Evolutionary conservation across 805 yeast species (phyloP).

Genomic region (Torulaspora microellipsoides): DNA sequence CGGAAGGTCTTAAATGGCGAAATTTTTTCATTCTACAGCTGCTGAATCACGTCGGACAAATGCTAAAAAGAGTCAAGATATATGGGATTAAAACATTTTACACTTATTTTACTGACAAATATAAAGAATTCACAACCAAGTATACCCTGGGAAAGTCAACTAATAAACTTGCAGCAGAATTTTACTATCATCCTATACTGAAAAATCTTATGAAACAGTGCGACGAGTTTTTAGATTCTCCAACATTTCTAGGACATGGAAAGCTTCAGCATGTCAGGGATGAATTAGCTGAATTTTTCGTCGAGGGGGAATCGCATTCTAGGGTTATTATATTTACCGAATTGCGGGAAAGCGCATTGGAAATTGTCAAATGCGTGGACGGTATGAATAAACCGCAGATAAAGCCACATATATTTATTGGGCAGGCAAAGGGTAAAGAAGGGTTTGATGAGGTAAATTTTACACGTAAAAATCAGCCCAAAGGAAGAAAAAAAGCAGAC

Average conservation of each 20-base stretch:
- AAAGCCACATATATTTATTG: slow-evolving; percentile 84
- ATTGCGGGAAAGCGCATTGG: slow-evolving; percentile 83
- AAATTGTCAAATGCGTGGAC: slow-evolving; percentile 67
- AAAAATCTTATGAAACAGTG: slow-evolving; percentile 42
- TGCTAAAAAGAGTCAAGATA: slow-evolving; percentile 60
- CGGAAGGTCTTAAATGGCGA: slow-evolving; percentile 73
- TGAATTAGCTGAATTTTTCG: slow-evolving; percentile 55
- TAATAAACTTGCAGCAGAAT: slow-evolving; percentile 55
- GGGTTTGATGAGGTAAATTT: slow-evolving; percentile 57
- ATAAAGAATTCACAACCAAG: slow-evolving; percentile 54
- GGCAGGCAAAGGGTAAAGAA: slow-evolving; percentile 77
- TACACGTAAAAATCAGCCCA: slow-evolving; percentile 41
- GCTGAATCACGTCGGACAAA: slow-evolving; percentile 67
- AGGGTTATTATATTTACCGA: slow-evolving; percentile 86
- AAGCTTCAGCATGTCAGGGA: slow-evolving; percentile 59
- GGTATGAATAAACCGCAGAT: slow-evolving; percentile 34
- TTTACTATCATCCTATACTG: slow-evolving; percentile 52
- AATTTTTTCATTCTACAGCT: slow-evolving; percentile 57
- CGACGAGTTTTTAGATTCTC: slow-evolving; percentile 39
- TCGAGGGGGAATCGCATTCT: slow-evolving; percentile 44
- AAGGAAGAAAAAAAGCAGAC: slow-evolving; percentile 41
- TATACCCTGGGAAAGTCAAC: slow-evolving; percentile 56
- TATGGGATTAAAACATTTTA: slow-evolving; percentile 82
- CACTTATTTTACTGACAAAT: slow-evolving; percentile 56
- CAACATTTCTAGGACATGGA: slow-evolving; percentile 54